Percentiles rank a stretch among this genome's conserved stretches.
Conservation (phyloP, 2,329 filamentous ascomycete genomes). For the Fusarium sarcochroum region DNA sequence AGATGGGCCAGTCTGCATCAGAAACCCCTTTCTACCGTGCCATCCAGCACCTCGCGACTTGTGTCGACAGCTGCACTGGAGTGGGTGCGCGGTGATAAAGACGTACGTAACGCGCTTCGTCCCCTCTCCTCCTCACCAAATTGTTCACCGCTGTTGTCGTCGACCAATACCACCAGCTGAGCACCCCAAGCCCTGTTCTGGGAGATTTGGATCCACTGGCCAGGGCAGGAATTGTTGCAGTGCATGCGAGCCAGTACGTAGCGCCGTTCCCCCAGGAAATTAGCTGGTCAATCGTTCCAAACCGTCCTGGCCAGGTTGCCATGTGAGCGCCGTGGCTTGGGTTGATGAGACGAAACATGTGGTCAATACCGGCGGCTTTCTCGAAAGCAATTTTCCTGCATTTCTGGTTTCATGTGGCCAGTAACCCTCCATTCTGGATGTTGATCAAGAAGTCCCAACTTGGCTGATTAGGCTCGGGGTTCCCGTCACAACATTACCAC, state of each 20-base stretch:
- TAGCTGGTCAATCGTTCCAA: slow-evolving; percentile 42
- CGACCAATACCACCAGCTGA: slow-evolving; percentile 37
- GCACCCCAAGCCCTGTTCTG: slow-evolving; percentile 40
- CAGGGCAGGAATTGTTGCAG: slow-evolving; percentile 35
- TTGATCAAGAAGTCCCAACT: not conserved
- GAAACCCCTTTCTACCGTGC: slow-evolving; percentile 43
- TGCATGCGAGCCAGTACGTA: slow-evolving; percentile 41
- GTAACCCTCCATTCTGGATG: slow-evolving; percentile 1
- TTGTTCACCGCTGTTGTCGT: slow-evolving; percentile 46
- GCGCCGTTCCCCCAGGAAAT: slow-evolving; percentile 45
- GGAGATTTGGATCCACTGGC: slow-evolving; percentile 46
- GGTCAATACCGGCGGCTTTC: slow-evolving; percentile 15
- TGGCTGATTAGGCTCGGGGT: not conserved
- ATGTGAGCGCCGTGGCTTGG: slow-evolving; percentile 39
- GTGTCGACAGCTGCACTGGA: slow-evolving; percentile 39
- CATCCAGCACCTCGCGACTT: slow-evolving; percentile 36
- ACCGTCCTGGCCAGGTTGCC: slow-evolving; percentile 40
- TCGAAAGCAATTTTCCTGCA: slow-evolving; percentile 17
- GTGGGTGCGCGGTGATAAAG: slow-evolving; percentile 36
- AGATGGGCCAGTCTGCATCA: slow-evolving; percentile 29
- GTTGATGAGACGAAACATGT: slow-evolving; percentile 35
- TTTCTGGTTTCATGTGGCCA: slow-evolving; percentile 15
- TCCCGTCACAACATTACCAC: not conserved
- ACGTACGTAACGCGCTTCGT: slow-evolving; percentile 37
- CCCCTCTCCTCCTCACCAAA: slow-evolving; percentile 28